phyloP scores from a whole-genome alignment of 2,329 filamentous ascomycete genomes.

The Thielaviopsis euricoi region DNA sequence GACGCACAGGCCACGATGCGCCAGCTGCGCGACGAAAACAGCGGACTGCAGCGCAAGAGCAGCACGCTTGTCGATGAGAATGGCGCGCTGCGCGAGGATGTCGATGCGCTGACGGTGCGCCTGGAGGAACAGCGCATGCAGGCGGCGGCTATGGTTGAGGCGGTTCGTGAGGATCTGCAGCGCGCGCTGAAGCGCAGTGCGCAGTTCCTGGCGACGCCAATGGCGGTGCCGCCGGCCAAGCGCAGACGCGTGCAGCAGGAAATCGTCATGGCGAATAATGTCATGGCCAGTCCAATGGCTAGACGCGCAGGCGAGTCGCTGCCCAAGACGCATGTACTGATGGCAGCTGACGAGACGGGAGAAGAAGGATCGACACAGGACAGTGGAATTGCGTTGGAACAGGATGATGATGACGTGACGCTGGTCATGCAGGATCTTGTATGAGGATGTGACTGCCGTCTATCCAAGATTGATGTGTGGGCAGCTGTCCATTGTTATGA shows the following conservation, averaged over 20 bases:
- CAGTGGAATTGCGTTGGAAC: neutral
- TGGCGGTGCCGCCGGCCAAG: neutral
- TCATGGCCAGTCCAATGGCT: neutral
- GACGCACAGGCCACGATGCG: slow-evolving; percentile 5
- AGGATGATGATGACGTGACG: slow-evolving; percentile 1
- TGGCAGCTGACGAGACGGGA: neutral
- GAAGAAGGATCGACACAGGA: neutral
- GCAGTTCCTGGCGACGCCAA: slow-evolving; percentile 2
- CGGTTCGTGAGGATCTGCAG: slow-evolving; percentile 10
- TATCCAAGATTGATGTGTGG: neutral
- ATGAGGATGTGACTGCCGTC: neutral
- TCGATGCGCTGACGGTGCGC: neutral
- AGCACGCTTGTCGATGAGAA: neutral
- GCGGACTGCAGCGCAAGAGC: slow-evolving; percentile 12
- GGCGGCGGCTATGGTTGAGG: slow-evolving; percentile 7
- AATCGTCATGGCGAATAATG: neutral
- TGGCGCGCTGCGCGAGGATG: slow-evolving; percentile 1
- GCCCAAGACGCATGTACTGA: neutral
- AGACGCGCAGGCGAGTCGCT: neutral
- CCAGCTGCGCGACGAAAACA: slow-evolving; percentile 12
- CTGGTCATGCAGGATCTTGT: neutral
- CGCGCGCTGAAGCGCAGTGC: slow-evolving; percentile 2
- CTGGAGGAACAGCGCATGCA: slow-evolving; percentile 9
- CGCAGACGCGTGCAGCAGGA: neutral
- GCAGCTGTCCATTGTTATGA: neutral